A percentile compares a stretch with the other conserved stretches of the same genome.
Evolutionary conservation across 257 asterid genomes (phyloP).

Genomic region (Gynochthodes officinalis): DNA sequence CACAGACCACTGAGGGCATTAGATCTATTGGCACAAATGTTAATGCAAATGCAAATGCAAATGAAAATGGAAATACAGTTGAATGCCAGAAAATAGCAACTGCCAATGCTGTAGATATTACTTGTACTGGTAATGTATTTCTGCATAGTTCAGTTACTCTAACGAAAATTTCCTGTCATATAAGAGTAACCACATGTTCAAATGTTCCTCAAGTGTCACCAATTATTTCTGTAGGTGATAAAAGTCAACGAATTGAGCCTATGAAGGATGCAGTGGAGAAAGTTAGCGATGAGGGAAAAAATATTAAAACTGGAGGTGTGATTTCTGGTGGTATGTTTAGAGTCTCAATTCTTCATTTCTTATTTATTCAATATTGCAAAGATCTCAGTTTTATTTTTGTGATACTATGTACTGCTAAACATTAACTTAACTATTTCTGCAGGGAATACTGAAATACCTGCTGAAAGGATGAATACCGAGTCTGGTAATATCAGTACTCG

Average conservation of each 20-base stretch:
- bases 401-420: not conserved
- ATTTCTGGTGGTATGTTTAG: slow-evolving; percentile 8
- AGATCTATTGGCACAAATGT: not conserved
- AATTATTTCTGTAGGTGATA: not conserved
- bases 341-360: not conserved
- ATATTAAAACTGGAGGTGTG: not conserved
- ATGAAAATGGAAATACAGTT: too few species aligned
- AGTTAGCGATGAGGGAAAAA: not conserved
- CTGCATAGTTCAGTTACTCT: not conserved
- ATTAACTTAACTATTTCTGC: not conserved
- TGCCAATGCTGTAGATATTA: not conserved
- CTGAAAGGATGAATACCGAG: not conserved
- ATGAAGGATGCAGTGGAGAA: not conserved
- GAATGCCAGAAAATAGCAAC: not conserved
- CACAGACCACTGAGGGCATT: not conserved
- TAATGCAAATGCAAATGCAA: not conserved
- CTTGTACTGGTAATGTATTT: slow-evolving; percentile 2
- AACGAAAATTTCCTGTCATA: not conserved
- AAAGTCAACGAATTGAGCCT: not conserved
- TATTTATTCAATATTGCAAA: not conserved
- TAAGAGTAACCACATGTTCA: not conserved
- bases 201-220: not conserved
- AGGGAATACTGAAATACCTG: not conserved
- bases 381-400: not conserved
- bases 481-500: not conserved